Base-by-base conservation (phyloP, 2,329 filamentous ascomycete genomes). In the Tolypocladium ophioglossoides region DNA sequence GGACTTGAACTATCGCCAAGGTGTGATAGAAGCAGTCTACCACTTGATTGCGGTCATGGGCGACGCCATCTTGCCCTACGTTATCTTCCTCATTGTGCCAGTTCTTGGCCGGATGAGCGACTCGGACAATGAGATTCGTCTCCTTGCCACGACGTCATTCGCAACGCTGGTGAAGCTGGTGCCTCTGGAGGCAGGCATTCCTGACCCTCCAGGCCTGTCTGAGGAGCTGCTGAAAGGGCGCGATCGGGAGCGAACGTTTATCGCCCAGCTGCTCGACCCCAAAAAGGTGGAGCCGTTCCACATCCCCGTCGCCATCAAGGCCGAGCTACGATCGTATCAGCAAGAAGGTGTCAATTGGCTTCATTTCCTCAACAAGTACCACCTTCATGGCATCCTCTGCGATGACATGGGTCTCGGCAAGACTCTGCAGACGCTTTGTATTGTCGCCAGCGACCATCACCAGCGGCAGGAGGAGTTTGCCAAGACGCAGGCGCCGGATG, bases 371-470 rank as follows among this genome's bases (percentile, higher is more conserved):
- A 99, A 99, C 69, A 91, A 91, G 55, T 99, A 97, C 68, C 92
- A 99, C 64, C 82, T 99, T 1, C 95, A 99, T 63, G 94, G 94
- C 50, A 96, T 99, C 70, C 88, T 99, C 56, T 99, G 94, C 67
- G 94, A 99, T 65, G 94, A 99, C 69, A 99, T 99, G 94, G 94
- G 94, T 65, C 86, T 99, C 32, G 94, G 94, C 51, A 99, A 99
- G 74, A 99, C 94, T 1, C 75, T 99, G 12, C 94, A 99, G 69
- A 99, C 95, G 0, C 82, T 99, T 24, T 99, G 94, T 70, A 99
- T 99, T 64, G 91, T 99, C 46, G 92, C 94, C 11, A 97, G 91
- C 71, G 94, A 99, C 67, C 94, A 99, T 66, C 92, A 99, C 68
- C 78, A 95, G 66, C 85, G 94, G 57, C 90, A 89, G 0, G 89